Evolutionary conservation across 2,329 filamentous ascomycete species (phyloP), one percentile per base, ranked within the genome.

Genomic region (Trichoderma sp.): DNA sequence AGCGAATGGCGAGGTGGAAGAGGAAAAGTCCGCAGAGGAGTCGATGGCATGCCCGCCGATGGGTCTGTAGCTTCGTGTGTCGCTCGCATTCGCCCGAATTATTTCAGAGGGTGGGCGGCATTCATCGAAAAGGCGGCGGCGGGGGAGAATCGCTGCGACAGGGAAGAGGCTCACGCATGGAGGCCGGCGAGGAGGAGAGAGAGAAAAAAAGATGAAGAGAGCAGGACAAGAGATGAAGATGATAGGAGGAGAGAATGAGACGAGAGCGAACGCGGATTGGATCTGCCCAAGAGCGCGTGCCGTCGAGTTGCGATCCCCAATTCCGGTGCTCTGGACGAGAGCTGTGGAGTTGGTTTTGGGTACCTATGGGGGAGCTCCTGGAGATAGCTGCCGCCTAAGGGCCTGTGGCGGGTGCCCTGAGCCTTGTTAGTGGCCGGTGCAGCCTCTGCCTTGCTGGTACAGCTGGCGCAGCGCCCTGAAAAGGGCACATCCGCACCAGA

Each of bases 21-120:
- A 52, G 49, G 61, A 59, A 55, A 63, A 29, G 56, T 56, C 58
- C 64, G 68, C 66, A 55, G 65, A 57, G 40, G 56, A 68, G 58
- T 68, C 61, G 66, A 65, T 70, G 62, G 71, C 72, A 73, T 73
- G 70, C 62, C 72, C 70, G 69, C 65, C 58, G 56, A 66, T 61
- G 65, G 59, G 49, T 69, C 52, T 49, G 24, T 68, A n/a, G 61
- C 70, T 52, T 70, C 61, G 63, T 68, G 62, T 52, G 24, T 56
- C 27, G 71, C 63, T 70, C 68, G 72, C 70, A 73, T 70, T 65
- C 69, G 66, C 55, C 53, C 57, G 65, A 69, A 43, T 43, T 59
- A 27, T 47, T 62, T 68, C 57, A 68, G 53, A 31, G 60, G 40
- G 69, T 53, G 59, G 35, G 69, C 40, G 59, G 60, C 53, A 19